Evolutionary conservation across 106 monocot genomes (phyloP).

Genomic region (Alisma plantagoaquatica): DNA sequence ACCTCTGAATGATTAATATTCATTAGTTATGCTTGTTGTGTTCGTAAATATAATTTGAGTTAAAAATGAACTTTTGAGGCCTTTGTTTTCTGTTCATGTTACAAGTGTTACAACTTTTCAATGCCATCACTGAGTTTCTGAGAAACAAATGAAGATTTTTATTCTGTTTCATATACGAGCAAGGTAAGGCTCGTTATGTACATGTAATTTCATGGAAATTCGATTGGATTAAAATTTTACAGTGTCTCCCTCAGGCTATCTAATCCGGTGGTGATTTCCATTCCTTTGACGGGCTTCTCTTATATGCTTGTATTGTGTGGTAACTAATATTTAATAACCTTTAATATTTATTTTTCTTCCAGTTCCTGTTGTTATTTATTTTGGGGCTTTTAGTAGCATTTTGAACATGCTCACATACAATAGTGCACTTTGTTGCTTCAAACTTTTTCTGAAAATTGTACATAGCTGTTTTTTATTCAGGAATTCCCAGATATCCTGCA

Average conservation of each 20-base stretch:
- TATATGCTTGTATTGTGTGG: conserved; percentile 44
- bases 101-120: too few relatives aligned
- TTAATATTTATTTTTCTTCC: too few relatives aligned
- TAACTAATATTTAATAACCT: conserved; percentile 30
- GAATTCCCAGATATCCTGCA: conserved; percentile 63
- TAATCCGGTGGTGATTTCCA: conserved; percentile 40
- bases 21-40: too few relatives aligned
- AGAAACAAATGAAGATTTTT: conserved; percentile 34
- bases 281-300: conserved; percentile 30
- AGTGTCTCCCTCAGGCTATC: conserved; percentile 32
- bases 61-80: too few relatives aligned
- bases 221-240: conserved; percentile 24
- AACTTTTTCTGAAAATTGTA: conserved; percentile 40
- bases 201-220: conserved; percentile 22
- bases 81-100: too few relatives aligned
- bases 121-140: too few relatives aligned
- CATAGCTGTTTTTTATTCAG: conserved; percentile 68
- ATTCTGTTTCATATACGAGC: conserved; percentile 19
- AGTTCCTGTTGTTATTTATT: too few relatives aligned
- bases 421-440: not conserved
- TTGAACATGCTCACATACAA: too few relatives aligned
- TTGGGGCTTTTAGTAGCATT: too few relatives aligned
- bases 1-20: too few relatives aligned
- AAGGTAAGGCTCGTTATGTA: conserved; percentile 53
- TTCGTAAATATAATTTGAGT: too few relatives aligned